Percentiles rank a stretch among this genome's conserved stretches.
Conservation (phyloP, 495 filamentous ascomycete species). For the Geopyxis carbonaria region DNA sequence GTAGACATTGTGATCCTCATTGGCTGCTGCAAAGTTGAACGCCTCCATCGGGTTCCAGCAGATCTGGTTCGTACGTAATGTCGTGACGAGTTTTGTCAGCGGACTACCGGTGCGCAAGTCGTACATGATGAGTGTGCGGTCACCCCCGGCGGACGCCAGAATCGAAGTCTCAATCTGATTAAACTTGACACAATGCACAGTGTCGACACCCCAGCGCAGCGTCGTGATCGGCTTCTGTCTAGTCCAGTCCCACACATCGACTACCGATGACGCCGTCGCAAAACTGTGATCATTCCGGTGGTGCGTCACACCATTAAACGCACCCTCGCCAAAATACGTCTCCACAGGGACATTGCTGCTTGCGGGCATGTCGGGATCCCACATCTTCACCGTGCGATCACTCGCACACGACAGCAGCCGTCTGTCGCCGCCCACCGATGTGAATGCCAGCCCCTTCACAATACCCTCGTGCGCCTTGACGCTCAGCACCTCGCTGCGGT, state of each 20-base stretch:
- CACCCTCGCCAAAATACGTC: constrained; percentile 63
- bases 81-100: constrained; percentile 58
- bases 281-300: constrained; percentile 58
- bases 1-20: constrained; percentile 64
- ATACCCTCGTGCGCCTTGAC: constrained; percentile 71
- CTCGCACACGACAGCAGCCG: constrained; percentile 80
- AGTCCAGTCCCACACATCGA: constrained; percentile 65
- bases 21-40: constrained; percentile 74
- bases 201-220: constrained; percentile 42
- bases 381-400: constrained; percentile 62
- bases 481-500: constrained; percentile 61
- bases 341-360: constrained; percentile 52
- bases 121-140: constrained; percentile 71
- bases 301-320: constrained; percentile 71
- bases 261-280: constrained; percentile 60
- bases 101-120: constrained; percentile 79
- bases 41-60: constrained; percentile 94
- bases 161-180: constrained; percentile 90
- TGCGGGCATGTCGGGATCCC: constrained; percentile 12
- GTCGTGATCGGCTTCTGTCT: constrained; percentile 22
- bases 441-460: constrained; percentile 83
- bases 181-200: constrained; percentile 78
- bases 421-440: constrained; percentile 37
- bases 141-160: constrained; percentile 63
- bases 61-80: constrained; percentile 66